Evolutionary conservation across 225 moss, liverwort and hornwort genomes (phyloP), one percentile per base, ranked within the genome.

Genomic region (Marchantia paleacea): DNA sequence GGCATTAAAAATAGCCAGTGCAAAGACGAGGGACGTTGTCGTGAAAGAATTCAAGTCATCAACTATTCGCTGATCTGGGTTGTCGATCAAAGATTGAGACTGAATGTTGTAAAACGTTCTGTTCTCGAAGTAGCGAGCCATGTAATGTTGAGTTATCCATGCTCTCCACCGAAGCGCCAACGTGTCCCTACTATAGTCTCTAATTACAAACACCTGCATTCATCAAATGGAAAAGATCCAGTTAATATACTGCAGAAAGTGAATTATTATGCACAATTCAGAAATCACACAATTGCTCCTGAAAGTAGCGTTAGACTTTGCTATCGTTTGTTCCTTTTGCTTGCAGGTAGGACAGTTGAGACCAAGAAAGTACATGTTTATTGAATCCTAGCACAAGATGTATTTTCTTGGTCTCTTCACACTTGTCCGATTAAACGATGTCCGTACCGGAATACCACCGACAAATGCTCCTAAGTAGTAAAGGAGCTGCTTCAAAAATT

Each of bases 31-130:
- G 20, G 89, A 72, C 8, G 82, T 84, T 6, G 61, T 79, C 14
- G 89, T 85, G 78, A 87, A 90, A 16, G 81, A 49, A 54, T 80
- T 84, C 25, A 90, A 78, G 80, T 90, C 89, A 39, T 82, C 78
- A 5, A 87, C 82, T 55, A 90, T 90, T 7, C 87, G 83, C 49
- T 90, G 89, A 61, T 90, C 89, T 0, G 89, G 89, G 72, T 90
- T 90, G 49, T 90, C 85, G 70, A 90, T 75, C 30, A 90, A 70
- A 12, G 85, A 85, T 29, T 84, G 80, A 15, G 89, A 83, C 80
- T 90, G 84, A 52, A 90, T 87, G 20, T 84, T 84, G 67, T 90
- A 90, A 69, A 79, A 90, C 0, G 85, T 87, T 24, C 80, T 79
- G 20, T 90, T 87, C 12, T 87, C 54, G 75, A 90, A 90, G 79